phyloP scores from a whole-genome alignment of 163 green algal genomes.

The Prototheca cutis region DNA sequence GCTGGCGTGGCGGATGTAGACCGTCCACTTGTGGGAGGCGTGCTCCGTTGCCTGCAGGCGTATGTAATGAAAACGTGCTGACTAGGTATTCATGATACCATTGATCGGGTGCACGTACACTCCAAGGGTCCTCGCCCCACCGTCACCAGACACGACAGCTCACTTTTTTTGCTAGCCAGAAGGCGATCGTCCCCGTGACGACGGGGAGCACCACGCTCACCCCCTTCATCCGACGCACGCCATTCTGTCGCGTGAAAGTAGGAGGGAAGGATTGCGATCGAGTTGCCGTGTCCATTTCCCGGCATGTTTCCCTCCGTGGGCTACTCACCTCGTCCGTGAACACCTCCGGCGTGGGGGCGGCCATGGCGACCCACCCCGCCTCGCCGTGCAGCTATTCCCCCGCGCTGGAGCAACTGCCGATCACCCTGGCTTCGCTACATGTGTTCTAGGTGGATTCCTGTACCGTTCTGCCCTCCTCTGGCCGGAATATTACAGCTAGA shows the following conservation, averaged over 20 bases:
- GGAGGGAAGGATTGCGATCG: not conserved
- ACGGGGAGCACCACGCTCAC: constrained; percentile 71
- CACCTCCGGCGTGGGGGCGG: not conserved
- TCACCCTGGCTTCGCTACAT: too few species aligned
- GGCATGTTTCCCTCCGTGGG: too few species aligned
- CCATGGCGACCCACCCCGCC: too few species aligned
- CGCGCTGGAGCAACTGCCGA: too few species aligned
- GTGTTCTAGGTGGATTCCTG: too few species aligned
- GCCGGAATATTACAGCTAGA: too few species aligned
- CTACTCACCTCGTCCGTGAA: not conserved
- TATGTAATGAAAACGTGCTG: not conserved
- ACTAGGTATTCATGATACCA: not conserved
- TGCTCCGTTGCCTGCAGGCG: constrained; percentile 61
- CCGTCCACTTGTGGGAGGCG: constrained; percentile 81
- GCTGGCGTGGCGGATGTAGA: constrained; percentile 67
- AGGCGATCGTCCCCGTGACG: constrained; percentile 71
- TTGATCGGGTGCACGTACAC: not conserved
- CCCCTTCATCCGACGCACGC: constrained; percentile 47
- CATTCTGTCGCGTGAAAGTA: constrained; percentile 27
- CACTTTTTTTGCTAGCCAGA: constrained; percentile 89
- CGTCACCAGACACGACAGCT: too few species aligned
- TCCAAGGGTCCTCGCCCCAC: not conserved
- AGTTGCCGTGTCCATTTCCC: too few species aligned
- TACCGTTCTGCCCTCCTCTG: too few species aligned
- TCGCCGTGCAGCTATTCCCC: too few species aligned